Conservation (phyloP, 352 stramenopile genomes). For the Phytopythium ostracodes region DNA sequence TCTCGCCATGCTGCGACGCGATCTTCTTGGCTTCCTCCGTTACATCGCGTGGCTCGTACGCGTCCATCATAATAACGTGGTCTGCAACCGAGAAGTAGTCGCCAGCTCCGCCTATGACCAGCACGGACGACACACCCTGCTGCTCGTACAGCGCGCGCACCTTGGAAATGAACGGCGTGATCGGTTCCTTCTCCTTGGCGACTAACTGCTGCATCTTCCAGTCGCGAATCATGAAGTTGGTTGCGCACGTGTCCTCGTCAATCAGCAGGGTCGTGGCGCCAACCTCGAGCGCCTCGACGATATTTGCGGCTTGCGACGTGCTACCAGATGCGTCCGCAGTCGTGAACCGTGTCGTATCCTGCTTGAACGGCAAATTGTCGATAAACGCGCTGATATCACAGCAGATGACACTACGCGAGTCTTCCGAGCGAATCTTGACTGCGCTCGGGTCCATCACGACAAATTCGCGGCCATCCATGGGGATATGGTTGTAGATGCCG, state of each 20-base stretch:
- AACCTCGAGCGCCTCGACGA: conserved; percentile 91
- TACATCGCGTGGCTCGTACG: conserved; percentile 90
- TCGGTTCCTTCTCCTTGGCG: conserved; percentile 94
- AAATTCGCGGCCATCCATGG: conserved; percentile 93
- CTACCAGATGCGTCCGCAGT: conserved; percentile 94
- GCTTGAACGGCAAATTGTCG: conserved; percentile 94
- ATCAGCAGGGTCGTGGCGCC: conserved; percentile 92
- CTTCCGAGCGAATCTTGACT: conserved; percentile 95
- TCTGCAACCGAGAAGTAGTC: conserved; percentile 98
- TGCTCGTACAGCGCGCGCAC: conserved; percentile 90
- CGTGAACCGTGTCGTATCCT: conserved; percentile 90
- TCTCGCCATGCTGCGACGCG: conserved; percentile 52
- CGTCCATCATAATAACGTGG: conserved; percentile 97
- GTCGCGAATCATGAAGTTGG: conserved; percentile 98
- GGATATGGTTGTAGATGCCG: conserved; percentile 96
- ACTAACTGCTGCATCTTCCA: conserved; percentile 97
- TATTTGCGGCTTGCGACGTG: conserved; percentile 96
- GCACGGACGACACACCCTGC: conserved; percentile 88
- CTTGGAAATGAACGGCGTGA: conserved; percentile 96
- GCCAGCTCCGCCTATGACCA: conserved; percentile 95
- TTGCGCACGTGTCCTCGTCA: conserved; percentile 97
- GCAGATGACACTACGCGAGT: conserved; percentile 88
- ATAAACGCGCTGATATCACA: conserved; percentile 96
- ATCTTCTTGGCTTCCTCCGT: conserved; percentile 92
- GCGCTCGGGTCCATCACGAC: conserved; percentile 83